Conservation (phyloP, 106 monocot genomes). For the Dioscorea zingiberensis region DNA sequence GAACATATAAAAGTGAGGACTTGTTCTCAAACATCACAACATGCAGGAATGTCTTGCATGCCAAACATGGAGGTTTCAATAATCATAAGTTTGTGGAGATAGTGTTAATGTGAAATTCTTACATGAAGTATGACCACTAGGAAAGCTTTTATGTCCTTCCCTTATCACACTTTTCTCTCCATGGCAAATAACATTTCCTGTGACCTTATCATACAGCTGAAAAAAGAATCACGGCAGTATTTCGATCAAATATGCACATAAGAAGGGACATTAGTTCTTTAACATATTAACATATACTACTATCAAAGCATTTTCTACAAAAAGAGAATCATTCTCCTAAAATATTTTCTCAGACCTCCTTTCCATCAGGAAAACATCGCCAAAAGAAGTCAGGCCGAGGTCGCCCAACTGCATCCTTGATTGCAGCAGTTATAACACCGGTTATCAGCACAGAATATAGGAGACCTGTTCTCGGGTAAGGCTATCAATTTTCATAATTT, state of each 20-base stretch:
- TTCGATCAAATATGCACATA: background rate
- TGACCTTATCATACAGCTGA: slow-evolving; percentile 49
- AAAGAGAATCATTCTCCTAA: background rate
- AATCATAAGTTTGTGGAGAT: background rate
- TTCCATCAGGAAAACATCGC: slow-evolving; percentile 66
- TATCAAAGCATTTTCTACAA: background rate
- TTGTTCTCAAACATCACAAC: too few relatives aligned
- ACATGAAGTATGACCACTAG: slow-evolving; percentile 70
- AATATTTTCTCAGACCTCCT: slow-evolving; percentile 29
- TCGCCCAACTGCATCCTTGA: slow-evolving; percentile 53
- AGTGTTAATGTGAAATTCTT: slow-evolving; percentile 8
- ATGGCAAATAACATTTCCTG: slow-evolving; percentile 47
- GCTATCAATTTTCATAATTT: background rate
- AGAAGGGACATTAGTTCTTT: background rate
- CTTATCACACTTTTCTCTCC: slow-evolving; percentile 31
- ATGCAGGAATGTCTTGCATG: too few relatives aligned
- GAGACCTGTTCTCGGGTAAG: slow-evolving; percentile 23
- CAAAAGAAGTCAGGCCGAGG: slow-evolving; percentile 70
- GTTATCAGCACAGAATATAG: slow-evolving; percentile 45
- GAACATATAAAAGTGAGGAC: too few relatives aligned
- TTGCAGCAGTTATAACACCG: slow-evolving; percentile 36
- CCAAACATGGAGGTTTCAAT: too few relatives aligned
- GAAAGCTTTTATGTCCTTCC: slow-evolving; percentile 65
- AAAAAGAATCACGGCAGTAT: background rate
- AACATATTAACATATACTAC: background rate